Base-by-base conservation (phyloP, 2,329 filamentous ascomycete genomes). In the Hyphodiscus sp. region DNA sequence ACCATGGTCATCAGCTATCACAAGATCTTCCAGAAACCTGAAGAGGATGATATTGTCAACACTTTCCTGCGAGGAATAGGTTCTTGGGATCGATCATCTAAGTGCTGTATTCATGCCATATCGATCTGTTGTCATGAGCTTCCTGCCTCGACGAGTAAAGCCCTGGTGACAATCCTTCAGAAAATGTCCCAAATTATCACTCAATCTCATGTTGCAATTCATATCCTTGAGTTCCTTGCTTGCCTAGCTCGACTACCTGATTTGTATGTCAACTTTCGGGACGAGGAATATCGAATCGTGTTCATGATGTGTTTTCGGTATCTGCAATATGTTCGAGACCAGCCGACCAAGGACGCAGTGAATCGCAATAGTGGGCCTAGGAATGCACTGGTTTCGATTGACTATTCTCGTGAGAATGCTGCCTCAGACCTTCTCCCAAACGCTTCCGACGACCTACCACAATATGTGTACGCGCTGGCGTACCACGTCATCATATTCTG, bases 141-240 rank as follows among this genome's bases (percentile, higher is more conserved):
- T 23, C 91, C 94, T 2, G 79, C 87, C 18, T 92, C 92, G 13
- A 88, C 91, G 49, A 89, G 87, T 66, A 95, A 92, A 67, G 86
- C 85, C 19, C 77, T 97, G 56, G 87, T 92, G 45, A 87, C 84
- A 45, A 89, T 97, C 61, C 77, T 99, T 52, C 87, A 91, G 64
- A 92, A 90, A 67, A 95, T 99, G 89, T 87, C 91, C 1, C 89
- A 91, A 63, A 95, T 96, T 65, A 95, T 99, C 65, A 97, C 94
- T 1, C 91, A 96, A 64, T 85, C 90, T 7, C 83, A 91, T 53
- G 87, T 96, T 38, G 91, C 92, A 10, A 87, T 96, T 57, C 94
- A 99, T 66, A 95, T 99, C 56, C 76, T 99, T 48, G 94, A 99
- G 66, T 97, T 99, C 65, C 75, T 99, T n/a, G 88, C 89, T 10